phyloP scores from a whole-genome alignment of 2,329 filamentous ascomycete genomes.

The Beauveria brongniartii region DNA sequence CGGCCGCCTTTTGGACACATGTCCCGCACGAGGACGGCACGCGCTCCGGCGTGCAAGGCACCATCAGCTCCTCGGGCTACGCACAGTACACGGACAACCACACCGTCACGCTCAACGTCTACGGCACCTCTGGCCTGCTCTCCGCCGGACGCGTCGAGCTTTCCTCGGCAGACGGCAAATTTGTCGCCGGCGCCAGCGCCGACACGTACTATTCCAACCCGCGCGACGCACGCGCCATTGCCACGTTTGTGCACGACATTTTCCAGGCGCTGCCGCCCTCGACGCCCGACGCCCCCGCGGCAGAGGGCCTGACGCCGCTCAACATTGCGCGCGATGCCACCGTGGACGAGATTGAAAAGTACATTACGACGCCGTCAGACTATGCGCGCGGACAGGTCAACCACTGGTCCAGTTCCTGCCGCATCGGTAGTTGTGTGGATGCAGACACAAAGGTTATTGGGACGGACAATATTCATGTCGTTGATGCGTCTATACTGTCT shows the following conservation, averaged over 20 bases:
- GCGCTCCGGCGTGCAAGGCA: constrained; percentile 41
- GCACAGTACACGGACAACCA: constrained; percentile 30
- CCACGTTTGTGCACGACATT: constrained; percentile 40
- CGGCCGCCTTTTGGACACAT: constrained; percentile 44
- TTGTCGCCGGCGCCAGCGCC: constrained; percentile 31
- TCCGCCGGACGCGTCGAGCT: constrained; percentile 40
- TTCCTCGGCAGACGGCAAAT: constrained; percentile 28
- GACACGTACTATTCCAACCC: constrained; percentile 40
- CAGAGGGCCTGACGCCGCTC: constrained; percentile 34
- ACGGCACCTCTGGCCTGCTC: constrained; percentile 46
- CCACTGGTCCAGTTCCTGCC: constrained; percentile 45
- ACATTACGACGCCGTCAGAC: constrained; percentile 38
- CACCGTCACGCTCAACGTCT: constrained; percentile 48
- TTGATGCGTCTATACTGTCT: constrained; percentile 41
- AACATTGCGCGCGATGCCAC: constrained; percentile 39
- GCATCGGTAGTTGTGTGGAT: constrained; percentile 43
- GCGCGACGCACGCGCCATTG: constrained; percentile 39
- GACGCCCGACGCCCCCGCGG: constrained; percentile 20
- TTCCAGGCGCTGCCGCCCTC: constrained; percentile 32
- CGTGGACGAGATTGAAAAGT: constrained; percentile 38
- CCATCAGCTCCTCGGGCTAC: constrained; percentile 40
- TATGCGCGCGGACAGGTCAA: constrained; percentile 44
- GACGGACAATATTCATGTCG: constrained; percentile 41
- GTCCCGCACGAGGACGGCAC: constrained; percentile 33
- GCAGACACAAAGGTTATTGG: constrained; percentile 36